A percentile compares a stretch with the other conserved stretches of the same genome.
phyloP scores from a whole-genome alignment of 306 rosid genomes.

The Acacia crassicarpa region DNA sequence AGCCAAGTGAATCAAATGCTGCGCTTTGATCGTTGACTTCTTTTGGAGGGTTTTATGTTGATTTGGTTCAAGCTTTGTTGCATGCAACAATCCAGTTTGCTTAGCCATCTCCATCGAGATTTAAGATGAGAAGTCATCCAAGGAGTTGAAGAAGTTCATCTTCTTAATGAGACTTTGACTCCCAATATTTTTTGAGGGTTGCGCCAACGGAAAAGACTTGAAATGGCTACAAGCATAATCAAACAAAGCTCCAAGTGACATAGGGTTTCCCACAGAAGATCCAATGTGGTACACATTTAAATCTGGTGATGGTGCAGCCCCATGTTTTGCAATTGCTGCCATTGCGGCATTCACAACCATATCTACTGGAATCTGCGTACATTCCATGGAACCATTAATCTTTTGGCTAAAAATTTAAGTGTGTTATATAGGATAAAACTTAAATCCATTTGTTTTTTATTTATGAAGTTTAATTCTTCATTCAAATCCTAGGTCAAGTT shows the following conservation, averaged over 20 bases:
- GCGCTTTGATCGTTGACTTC: neutral
- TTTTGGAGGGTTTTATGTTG: neutral
- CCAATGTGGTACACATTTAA: conserved; percentile 52
- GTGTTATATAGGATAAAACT: too few species aligned
- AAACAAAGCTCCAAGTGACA: conserved; percentile 28
- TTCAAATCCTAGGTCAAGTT: too few species aligned
- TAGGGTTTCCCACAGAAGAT: conserved; percentile 52
- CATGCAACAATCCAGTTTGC: neutral
- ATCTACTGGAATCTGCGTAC: conserved; percentile 51
- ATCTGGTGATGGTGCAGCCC: conserved; percentile 35
- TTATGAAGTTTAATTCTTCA: too few species aligned
- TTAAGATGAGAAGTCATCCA: conserved; percentile 45
- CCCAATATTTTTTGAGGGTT: conserved; percentile 28
- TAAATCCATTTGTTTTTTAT: too few species aligned
- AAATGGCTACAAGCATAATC: conserved; percentile 39
- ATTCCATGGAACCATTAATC: neutral
- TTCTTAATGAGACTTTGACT: conserved; percentile 38
- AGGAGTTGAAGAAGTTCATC: conserved; percentile 50
- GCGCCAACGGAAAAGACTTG: conserved; percentile 35
- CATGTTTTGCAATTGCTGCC: conserved; percentile 56
- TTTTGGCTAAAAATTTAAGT: neutral
- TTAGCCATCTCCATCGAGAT: neutral
- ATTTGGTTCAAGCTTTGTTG: neutral
- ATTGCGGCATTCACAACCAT: conserved; percentile 54
- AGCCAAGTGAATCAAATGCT: neutral